Base-by-base conservation (phyloP, 2,329 filamentous ascomycete species). In the Neurospora crassa region DNA sequence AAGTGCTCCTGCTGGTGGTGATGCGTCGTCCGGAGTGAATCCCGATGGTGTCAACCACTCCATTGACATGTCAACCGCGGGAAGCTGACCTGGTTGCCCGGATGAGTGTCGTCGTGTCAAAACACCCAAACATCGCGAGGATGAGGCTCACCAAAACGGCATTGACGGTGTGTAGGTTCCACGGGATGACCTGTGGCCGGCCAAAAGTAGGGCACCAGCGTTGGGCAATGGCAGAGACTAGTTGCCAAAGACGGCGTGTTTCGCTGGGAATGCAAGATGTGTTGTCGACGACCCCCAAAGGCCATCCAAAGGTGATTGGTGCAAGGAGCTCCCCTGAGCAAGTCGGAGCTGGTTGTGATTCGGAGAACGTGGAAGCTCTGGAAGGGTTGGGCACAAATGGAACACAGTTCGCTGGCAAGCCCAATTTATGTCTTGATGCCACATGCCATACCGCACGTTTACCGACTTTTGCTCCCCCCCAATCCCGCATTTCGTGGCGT, bases 341-440 rank as follows among this genome's bases (percentile, higher is more conserved):
- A 69, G 72, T 73, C 73, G 72, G 73, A 72, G 70, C 68, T 72
- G 67, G 68, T 73, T 71, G 69, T 73, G 73, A 73, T 74, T 73
- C 68, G 70, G 71, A 47, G 70, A 67, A 71, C 41, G 69, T 70
- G 63, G 67, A 68, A 67, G 69, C 40, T 63, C 53, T 63, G 29
- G 53, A 63, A 63, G 29, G 53, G 74, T 77, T 77, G 75, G 75
- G 75, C 75, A 77, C 72, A 63, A 63, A 63, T 63, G 53, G 71
- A 73, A 76, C 70, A 68, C 73, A 72, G 73, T 74, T 72, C 69
- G 72, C 71, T 75, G 74, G 72, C 72, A 69, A 74, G 73, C 74
- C 74, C 72, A 76, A 75, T 72, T 53, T 67, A 67, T 74, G 37
- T 41, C 69, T 68, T 72, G 72, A 73, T 75, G 75, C 74, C 74